Evolutionary conservation across 495 filamentous ascomycete genomes (phyloP).

Genomic region (Neurospora sp.): DNA sequence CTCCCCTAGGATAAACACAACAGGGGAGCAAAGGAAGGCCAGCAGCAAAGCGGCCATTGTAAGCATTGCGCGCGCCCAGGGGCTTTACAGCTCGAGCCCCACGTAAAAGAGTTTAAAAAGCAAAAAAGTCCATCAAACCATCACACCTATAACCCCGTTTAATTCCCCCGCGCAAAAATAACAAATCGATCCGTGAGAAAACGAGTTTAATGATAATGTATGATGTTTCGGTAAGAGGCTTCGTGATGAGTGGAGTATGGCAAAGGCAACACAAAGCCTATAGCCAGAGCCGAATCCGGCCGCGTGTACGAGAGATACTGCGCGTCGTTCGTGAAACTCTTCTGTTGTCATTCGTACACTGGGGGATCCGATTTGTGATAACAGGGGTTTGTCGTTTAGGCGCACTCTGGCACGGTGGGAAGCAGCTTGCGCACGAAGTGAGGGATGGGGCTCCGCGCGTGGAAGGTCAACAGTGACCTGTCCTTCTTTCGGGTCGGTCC

Average conservation of each 20-base stretch:
- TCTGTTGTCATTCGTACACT: constrained; percentile 14
- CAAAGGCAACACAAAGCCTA: constrained; percentile 3
- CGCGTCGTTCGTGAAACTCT: background rate
- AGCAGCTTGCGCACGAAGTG: constrained; percentile 36
- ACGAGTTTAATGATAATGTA: constrained; percentile 12
- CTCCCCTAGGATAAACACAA: background rate
- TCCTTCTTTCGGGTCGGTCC: constrained; percentile 22
- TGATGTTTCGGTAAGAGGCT: constrained; percentile 1
- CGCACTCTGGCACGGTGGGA: constrained; percentile 28
- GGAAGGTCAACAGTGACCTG: constrained; percentile 22
- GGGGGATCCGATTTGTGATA: constrained; percentile 11
- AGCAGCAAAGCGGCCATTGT: background rate
- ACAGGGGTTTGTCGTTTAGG: constrained; percentile 16
- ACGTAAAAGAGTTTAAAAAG: constrained; percentile 3
- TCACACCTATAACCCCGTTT: constrained; percentile 11
- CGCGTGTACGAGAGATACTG: constrained; percentile 12
- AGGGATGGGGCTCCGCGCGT: constrained; percentile 30
- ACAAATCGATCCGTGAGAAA: constrained; percentile 6
- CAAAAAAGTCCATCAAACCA: constrained; percentile 11
- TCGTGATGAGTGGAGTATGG: constrained; percentile 15
- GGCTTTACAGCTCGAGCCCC: constrained; percentile 7
- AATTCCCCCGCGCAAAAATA: constrained; percentile 6
- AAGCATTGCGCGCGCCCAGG: background rate
- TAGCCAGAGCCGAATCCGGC: constrained; percentile 11
- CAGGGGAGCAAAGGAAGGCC: background rate